phyloP scores from a whole-genome alignment of 2,329 filamentous ascomycete genomes.

The Cryoendolithus antarcticus region DNA sequence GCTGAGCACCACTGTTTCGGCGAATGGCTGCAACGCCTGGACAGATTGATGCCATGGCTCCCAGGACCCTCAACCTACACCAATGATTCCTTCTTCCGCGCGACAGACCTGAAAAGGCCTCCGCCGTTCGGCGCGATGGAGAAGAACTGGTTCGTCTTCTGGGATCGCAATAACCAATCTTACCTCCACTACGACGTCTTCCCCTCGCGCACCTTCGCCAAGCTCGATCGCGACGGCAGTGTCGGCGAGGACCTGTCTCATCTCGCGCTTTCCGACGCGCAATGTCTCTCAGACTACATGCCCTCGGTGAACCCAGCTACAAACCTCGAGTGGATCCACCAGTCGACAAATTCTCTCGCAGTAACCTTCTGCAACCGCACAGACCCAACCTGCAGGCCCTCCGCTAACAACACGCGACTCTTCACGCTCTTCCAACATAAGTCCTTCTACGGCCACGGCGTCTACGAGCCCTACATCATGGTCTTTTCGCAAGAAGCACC shows the following conservation, averaged over 20 bases:
- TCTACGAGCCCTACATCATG: conserved; percentile 46
- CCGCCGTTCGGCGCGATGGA: conserved; percentile 35
- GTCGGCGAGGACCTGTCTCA: conserved; percentile 37
- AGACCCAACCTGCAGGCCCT: conserved; percentile 32
- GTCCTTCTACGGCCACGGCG: conserved; percentile 32
- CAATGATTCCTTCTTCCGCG: conserved; percentile 25
- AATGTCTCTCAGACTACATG: no score
- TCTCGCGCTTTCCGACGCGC: conserved; percentile 9
- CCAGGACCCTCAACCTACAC: not conserved
- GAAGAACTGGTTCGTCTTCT: conserved; percentile 54
- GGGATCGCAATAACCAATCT: conserved; percentile 35
- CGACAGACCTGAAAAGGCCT: conserved; percentile 42
- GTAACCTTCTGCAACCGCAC: conserved; percentile 42
- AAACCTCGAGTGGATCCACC: conserved; percentile 26
- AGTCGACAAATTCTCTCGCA: conserved; percentile 46
- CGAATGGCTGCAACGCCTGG: conserved; percentile 44
- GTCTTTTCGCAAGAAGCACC: conserved; percentile 37
- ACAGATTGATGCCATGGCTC: conserved; percentile 21
- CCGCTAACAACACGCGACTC: conserved; percentile 41
- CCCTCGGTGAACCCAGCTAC: no score
- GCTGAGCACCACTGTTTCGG: conserved; percentile 44
- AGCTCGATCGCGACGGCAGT: conserved; percentile 33
- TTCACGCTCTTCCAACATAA: conserved; percentile 46
- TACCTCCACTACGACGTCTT: conserved; percentile 44
- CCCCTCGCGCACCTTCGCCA: conserved; percentile 39